Evolutionary conservation across 805 yeast genomes (phyloP), one percentile per base, ranked within the genome.

Genomic region (Ogataea ganodermae): DNA sequence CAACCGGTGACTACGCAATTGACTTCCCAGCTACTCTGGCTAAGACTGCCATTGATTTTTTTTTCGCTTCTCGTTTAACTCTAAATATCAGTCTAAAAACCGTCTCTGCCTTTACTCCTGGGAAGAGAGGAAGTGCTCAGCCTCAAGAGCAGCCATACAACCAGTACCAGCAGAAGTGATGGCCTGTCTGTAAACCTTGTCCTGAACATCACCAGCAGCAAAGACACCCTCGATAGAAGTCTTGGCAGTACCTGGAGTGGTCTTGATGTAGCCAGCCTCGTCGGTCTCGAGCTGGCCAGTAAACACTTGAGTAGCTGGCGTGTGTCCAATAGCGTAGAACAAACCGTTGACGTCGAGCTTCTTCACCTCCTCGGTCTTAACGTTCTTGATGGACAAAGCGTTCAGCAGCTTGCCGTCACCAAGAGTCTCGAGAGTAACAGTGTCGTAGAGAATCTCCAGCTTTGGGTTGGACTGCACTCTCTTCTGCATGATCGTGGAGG

Each of bases 131-230:
- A 78, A 86, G 68, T 81, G 85, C 74, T 91, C 97, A 64, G 92
- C 89, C 63, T 94, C 98, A 52, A 94, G 79, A 51, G 96, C 99
- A 62, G 99, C 99, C 97, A 91, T 92, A 79, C 99, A 94, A 55
- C 99, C 99, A 54, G 96, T 80, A 65, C 99, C 99, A n/a, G 99
- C 99, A 68, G 97, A 90, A 35, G 99, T 94, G 66, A 94, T 89
- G 49, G 99, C 99, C 76, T 94, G 99, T 83, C 99, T 89, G 73
- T 92, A 94, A 68, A 80, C 81, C 70, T 89, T 85, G 73, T 94
- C 99, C 73, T 94, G 99, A 48, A 94, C 99, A 66, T 94, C 99
- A 73, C 99, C 99, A 50, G 99, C 99, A 51, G 99, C 99, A 60
- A 86, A 94, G 52, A 94, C 88, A 67, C 97, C 98, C 63, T 79